Base-by-base conservation (phyloP, 2,329 filamentous ascomycete species). In the Ophiostoma fasciatum region DNA sequence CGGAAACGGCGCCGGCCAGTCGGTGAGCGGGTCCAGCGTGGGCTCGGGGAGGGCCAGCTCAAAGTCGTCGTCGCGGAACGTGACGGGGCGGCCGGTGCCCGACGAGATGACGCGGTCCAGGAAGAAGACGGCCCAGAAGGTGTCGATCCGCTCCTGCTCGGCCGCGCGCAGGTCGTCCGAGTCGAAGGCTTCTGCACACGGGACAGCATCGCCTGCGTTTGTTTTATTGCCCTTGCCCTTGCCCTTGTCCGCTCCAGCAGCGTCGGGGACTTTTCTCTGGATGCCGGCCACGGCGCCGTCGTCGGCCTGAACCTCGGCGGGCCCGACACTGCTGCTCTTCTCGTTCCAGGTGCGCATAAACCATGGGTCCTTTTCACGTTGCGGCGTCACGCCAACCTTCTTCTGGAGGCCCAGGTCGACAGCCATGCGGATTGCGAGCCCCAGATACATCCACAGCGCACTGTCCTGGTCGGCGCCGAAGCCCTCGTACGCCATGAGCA, bases 371-470 rank as follows among this genome's bases (percentile, higher is more conserved):
- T 58, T 66, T 38, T 64, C 62, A n/a, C 64, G 65, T 45, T 70
- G 69, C 41, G 69, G 70, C 40, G 64, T 66, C 32, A 92, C 66
- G 0, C 83, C 84, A 44, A 87, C 78, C 13, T 81, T 65, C 44
- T 85, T 92, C 46, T 88, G 82, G 44, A 93, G 64, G 0, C 85
- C 84, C 9, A 93, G 60, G 49, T 87, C 81, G 40, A 83, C 32
- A 3, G 39, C 33, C 40, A 42, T 42, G 5, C 84, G 76, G 41
- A 93, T 93, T 0, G 84, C 78, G 35, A 88, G 77, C 0, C 84
- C 85, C 2, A 93, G 64, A 50, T 92, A 93, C 83, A 93, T 92
- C 84, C 85, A 94, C 7, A 94, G 57, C 0, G 83, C 82, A 52
- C 83, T 92, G 49, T 93, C 85, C 47, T 87, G 82, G 45, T 83